These are phyloP conservation scores for Jatropha multifida DNA, from an alignment of 441 rosid species.

Conservation along the genomic window DNA sequence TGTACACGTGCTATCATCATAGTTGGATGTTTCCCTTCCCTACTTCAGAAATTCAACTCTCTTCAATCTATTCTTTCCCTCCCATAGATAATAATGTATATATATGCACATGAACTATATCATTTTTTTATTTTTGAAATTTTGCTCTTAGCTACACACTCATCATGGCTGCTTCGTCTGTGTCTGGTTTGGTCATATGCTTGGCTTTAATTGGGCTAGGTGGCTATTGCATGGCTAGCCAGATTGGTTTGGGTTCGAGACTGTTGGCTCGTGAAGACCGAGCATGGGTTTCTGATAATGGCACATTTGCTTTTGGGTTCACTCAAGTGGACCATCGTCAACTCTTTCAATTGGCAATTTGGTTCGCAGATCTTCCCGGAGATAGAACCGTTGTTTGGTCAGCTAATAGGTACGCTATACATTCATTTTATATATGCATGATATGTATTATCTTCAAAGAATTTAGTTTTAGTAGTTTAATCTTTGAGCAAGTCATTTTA, in stretches of 20 bases:
- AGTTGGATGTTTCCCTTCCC: slow-evolving; percentile 15
- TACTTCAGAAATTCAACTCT: background rate
- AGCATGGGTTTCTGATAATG: slow-evolving; percentile 66
- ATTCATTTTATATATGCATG: background rate
- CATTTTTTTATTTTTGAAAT: background rate
- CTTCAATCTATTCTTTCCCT: slow-evolving; percentile 12
- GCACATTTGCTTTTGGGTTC: slow-evolving; percentile 84
- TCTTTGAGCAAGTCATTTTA: too few relatives aligned
- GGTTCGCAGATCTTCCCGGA: slow-evolving; percentile 80
- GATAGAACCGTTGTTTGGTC: slow-evolving; percentile 83
- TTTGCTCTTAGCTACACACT: background rate
- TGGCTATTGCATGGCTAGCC: slow-evolving; percentile 35
- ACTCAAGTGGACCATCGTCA: slow-evolving; percentile 28
- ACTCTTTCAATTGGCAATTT: slow-evolving; percentile 55
- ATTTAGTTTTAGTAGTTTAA: too few relatives aligned
- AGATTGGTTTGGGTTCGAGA: slow-evolving; percentile 58
- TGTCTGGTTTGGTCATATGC: slow-evolving; percentile 15
- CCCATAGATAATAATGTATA: slow-evolving; percentile 15
- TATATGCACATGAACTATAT: background rate
- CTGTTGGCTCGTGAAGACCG: slow-evolving; percentile 40
- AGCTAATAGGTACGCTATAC: slow-evolving; percentile 54
- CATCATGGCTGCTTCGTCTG: slow-evolving; percentile 25
- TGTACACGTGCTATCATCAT: slow-evolving; percentile 36
- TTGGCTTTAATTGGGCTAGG: slow-evolving; percentile 26
- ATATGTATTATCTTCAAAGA: too few relatives aligned